phyloP scores from a whole-genome alignment of 768 basidiomycete species.

The Pleurotus tuoliensis region DNA sequence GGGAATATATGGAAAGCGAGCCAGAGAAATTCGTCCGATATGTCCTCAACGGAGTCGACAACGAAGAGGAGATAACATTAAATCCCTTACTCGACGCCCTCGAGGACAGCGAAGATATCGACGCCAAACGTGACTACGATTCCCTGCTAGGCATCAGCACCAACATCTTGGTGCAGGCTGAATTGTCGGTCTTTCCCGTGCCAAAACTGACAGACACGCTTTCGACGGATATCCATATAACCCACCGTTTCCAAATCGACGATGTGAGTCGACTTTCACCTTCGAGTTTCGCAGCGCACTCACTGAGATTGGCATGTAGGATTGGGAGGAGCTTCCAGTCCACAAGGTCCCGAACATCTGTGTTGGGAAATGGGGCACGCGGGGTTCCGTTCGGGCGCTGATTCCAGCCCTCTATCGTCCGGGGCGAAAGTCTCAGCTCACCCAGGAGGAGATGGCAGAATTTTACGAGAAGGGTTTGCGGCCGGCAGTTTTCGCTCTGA shows the following conservation, averaged over 20 bases:
- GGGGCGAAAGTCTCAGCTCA: neutral
- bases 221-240: conserved; percentile 15
- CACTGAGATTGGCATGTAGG: neutral
- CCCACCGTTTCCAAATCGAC: conserved; percentile 4
- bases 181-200: conserved; percentile 13
- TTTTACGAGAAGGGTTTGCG: conserved; percentile 13
- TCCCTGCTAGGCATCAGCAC: conserved; percentile 17
- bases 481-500: conserved; percentile 4
- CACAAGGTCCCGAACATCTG: conserved; percentile 6
- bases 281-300: neutral
- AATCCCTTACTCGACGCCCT: conserved; percentile 13
- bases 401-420: neutral
- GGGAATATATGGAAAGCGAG: neutral
- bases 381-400: neutral
- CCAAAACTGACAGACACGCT: conserved; percentile 15
- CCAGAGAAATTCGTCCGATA: conserved; percentile 11
- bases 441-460: neutral
- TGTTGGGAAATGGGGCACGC: conserved; percentile 5
- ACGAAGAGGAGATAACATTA: conserved; percentile 9
- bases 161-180: conserved; percentile 6
- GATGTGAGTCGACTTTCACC: conserved; percentile 1
- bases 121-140: conserved; percentile 16
- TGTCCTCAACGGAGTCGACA: conserved; percentile 13
- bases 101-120: neutral
- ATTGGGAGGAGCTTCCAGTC: neutral